A percentile compares a stretch with the other conserved stretches of the same genome.
Evolutionary conservation across 495 filamentous ascomycete species (phyloP).

Genomic region (Niebla homalea): DNA sequence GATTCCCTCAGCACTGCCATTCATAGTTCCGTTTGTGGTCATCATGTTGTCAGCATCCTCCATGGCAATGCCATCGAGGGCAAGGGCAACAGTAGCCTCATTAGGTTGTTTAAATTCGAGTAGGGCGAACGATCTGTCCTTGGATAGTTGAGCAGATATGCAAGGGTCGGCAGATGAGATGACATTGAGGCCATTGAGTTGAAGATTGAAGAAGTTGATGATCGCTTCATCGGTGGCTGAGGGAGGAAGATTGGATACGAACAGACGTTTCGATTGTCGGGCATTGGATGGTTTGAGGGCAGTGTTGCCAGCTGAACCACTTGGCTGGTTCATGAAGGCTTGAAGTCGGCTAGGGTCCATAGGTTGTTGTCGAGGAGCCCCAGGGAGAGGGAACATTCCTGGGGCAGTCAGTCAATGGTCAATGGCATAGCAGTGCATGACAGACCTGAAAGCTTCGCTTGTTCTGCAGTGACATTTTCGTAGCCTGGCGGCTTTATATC

Average conservation of each 20-base stretch:
- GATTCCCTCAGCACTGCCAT: constrained; percentile 48
- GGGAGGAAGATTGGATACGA: constrained; percentile 68
- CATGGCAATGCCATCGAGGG: constrained; percentile 82
- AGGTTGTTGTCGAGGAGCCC: constrained; percentile 85
- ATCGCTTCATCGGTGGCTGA: constrained; percentile 55
- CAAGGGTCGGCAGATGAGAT: constrained; percentile 75
- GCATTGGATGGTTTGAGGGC: constrained; percentile 86
- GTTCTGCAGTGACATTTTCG: constrained; percentile 96
- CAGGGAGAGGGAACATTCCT: constrained; percentile 95
- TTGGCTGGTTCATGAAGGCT: constrained; percentile 87
- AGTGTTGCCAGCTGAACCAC: constrained; percentile 55
- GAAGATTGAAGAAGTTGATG: constrained; percentile 83
- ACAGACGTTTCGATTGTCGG: constrained; percentile 80
- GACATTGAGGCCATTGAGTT: constrained; percentile 88
- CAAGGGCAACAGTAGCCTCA: constrained; percentile 83
- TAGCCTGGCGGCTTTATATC: constrained; percentile 98
- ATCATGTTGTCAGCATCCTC: constrained; percentile 48
- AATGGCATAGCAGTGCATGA: background rate
- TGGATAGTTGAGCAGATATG: constrained; percentile 68
- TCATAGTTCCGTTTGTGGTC: constrained; percentile 38
- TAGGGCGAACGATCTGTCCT: constrained; percentile 65
- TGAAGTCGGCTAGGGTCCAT: constrained; percentile 93
- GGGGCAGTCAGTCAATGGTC: constrained; percentile 3
- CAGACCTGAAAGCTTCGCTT: constrained; percentile 90
- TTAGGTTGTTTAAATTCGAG: constrained; percentile 79